Evolutionary conservation across 768 basidiomycete species (phyloP), one percentile per base, ranked within the genome.

Genomic region (Hydnum rufescens): DNA sequence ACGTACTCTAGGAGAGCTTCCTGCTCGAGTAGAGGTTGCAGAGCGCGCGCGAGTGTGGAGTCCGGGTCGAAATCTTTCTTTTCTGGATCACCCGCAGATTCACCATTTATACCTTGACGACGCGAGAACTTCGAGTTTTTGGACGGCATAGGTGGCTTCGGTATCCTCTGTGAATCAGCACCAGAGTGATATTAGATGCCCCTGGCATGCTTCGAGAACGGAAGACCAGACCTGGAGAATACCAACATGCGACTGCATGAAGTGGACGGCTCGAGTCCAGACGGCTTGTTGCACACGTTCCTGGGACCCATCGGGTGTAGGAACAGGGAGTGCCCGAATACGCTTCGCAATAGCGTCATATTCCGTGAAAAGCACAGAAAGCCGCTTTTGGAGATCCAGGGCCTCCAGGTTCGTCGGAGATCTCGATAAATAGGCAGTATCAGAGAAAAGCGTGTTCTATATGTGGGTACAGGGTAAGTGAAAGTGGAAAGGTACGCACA

Each of bases 1-100:
- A 47, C 44, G 25, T 28, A 47, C 64, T 92, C 85, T 19, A 99
- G 72, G 46, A 96, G 71, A 2, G 82, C 80, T 65, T 99, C 93
- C 64, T 97, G 93, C 65, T 96, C 90, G 16, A 96, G 73, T 8
- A 96, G 67, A 2, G 90, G 90, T 58, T 96, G 90, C 16, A 96
- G 67, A 4, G 71, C 67, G 42, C 74, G 70, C 2, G 88, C 87
- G 22, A 86, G 65, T 30, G 76, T 70, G 2, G 84, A 78, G 57
- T 83, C 79, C 1, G 74, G 72, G 58, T 80, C 80, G 55, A 76
- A 67, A n/a, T 65, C 60, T 43, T 54, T 39, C 1, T 42, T 30
- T 28, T 54, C 19, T 3, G 8, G 16, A 3, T 23, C 32, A 31
- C 28, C 31, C 18, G 49, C 28, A 50, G n/a, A n/a, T n/a, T n/a